Percentiles rank a stretch among this genome's conserved stretches.
Conservation (phyloP, 2,329 filamentous ascomycete species). For the Zymoseptoria brevis region DNA sequence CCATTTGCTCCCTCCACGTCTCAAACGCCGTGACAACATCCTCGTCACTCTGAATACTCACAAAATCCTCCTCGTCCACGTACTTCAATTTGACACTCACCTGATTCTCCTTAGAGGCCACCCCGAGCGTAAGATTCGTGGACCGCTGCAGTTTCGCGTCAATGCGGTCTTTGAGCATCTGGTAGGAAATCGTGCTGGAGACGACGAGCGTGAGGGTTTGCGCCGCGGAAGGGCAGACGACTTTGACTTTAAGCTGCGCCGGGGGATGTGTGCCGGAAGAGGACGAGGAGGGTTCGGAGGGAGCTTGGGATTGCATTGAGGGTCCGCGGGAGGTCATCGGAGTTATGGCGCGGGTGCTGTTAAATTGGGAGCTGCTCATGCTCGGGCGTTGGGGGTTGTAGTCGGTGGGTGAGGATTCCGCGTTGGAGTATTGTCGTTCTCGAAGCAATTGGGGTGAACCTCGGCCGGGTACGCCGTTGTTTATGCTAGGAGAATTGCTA, state of each 20-base stretch:
- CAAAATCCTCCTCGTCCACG: constrained; percentile 83
- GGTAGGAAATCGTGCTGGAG: constrained; percentile 88
- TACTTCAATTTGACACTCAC: constrained; percentile 76
- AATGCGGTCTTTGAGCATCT: constrained; percentile 87
- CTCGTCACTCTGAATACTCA: constrained; percentile 90
- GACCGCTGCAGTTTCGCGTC: constrained; percentile 88
- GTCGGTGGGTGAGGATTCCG: constrained; percentile 18
- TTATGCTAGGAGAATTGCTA: constrained; percentile 64
- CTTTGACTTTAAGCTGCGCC: constrained; percentile 89
- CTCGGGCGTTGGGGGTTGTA: constrained; percentile 9
- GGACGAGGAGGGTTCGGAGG: neutral
- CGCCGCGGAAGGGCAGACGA: constrained; percentile 68
- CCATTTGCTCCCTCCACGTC: constrained; percentile 77
- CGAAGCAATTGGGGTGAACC: constrained; percentile 61
- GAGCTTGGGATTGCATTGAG: constrained; percentile 6
- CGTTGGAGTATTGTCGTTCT: constrained; percentile 39
- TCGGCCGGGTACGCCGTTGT: constrained; percentile 53
- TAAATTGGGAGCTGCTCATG: constrained; percentile 11
- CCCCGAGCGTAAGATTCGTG: constrained; percentile 74
- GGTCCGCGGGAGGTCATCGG: constrained; percentile 28
- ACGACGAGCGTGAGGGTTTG: constrained; percentile 95
- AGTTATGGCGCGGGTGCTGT: constrained; percentile 32
- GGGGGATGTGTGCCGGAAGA: constrained; percentile 28
- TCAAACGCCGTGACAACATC: constrained; percentile 94
- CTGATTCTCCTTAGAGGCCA: constrained; percentile 27